Conservation (phyloP, 345 rosid species). For the Acer yangbiense region DNA sequence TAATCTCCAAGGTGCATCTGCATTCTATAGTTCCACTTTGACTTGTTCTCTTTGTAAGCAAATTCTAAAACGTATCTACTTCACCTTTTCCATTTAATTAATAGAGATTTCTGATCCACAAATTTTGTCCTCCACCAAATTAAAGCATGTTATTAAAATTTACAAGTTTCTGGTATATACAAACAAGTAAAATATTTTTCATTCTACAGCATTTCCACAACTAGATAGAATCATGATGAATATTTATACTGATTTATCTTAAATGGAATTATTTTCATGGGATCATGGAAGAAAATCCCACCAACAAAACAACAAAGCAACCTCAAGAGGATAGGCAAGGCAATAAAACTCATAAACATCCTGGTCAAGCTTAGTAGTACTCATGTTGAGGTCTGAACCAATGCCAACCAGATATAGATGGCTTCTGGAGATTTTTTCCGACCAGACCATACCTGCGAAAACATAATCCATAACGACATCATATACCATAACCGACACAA, state of each 20-base stretch:
- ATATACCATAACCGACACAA: constrained; percentile 7
- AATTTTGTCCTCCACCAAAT: neutral
- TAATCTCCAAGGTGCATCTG: too few relatives aligned
- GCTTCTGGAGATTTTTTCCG: constrained; percentile 6
- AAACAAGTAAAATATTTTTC: too few relatives aligned
- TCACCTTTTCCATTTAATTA: neutral
- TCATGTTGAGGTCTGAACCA: neutral
- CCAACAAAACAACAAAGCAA: neutral
- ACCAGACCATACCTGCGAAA: constrained; percentile 20
- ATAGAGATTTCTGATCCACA: neutral
- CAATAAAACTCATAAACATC: neutral
- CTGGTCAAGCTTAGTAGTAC: neutral
- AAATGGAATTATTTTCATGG: neutral
- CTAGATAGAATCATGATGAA: neutral
- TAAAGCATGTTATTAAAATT: neutral
- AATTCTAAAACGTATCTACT: neutral
- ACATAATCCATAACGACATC: neutral
- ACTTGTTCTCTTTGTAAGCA: neutral
- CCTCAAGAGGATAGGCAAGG: neutral
- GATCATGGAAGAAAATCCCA: neutral
- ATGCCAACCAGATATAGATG: neutral
- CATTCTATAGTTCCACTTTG: neutral
- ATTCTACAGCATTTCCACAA: neutral
- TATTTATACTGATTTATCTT: too few relatives aligned
- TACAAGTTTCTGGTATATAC: neutral